Evolutionary conservation across 768 basidiomycete species (phyloP), one percentile per base, ranked within the genome.

Genomic region (Collybiopsis confluens): DNA sequence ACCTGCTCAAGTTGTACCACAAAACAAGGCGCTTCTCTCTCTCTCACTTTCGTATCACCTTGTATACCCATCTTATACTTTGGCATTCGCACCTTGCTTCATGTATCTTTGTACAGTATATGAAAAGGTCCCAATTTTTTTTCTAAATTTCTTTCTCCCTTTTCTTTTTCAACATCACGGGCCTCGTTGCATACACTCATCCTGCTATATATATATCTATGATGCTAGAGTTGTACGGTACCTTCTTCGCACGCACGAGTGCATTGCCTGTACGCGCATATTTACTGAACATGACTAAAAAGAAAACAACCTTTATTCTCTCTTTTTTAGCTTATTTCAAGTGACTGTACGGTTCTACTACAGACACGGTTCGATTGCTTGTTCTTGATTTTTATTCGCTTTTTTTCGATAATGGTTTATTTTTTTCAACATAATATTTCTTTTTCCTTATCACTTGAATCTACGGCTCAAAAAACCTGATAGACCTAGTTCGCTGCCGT

Each of bases 121-220:
- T 26, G 15, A n/a, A 16, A 33, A 26, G 16, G 24, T 23, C 18
- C 11, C 5, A 53, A 54, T 54, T 18, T 15, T 18, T 38, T 30
- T 37, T 51, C 46, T 4, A 16, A 11, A 7, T 15, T 18, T 33
- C 30, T 48, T 37, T 21, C 42, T 30, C 30, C 16, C 43, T 35
- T 35, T 38, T 33, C 41, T n/a, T 24, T 55, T 16, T 38, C 30
- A 27, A n/a, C 45, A 18, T 18, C 33, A 46, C 16, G 27, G n/a
- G 7, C 16, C 45, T 30, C 20, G 7, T 28, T 30, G 1, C 42
- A 44, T 44, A 20, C 42, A 20, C 20, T 24, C n/a, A 10, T 46
- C n/a, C 16, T 48, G 30, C 47, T 48, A 48, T 37, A 5, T 48
- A 48, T 48, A 30, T 48, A 36, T 38, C n/a, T n/a, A n/a, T 33